phyloP scores from a whole-genome alignment of 805 yeast genomes.

The Barnettozyma salicaria region DNA sequence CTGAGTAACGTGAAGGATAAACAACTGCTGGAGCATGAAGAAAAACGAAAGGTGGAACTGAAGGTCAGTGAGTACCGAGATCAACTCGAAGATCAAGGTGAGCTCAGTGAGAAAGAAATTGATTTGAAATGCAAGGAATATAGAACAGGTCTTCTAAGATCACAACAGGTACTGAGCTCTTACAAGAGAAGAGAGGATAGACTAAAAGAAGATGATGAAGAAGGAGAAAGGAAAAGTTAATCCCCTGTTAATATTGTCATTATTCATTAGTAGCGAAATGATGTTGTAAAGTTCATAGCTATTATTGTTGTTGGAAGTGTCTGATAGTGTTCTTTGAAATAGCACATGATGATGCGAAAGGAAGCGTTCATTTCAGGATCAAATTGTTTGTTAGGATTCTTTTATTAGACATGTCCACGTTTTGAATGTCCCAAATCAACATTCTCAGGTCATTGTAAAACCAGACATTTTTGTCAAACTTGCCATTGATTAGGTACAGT shows the following conservation, averaged over 20 bases:
- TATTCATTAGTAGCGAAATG: slow-evolving; percentile 4
- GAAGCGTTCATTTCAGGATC: slow-evolving; percentile 14
- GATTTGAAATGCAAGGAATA: slow-evolving; percentile 28
- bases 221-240: slow-evolving; percentile 5
- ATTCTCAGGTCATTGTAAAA: slow-evolving; percentile 27
- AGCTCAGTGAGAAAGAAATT: slow-evolving; percentile 32
- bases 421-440: slow-evolving; percentile 26
- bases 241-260: slow-evolving; percentile 3
- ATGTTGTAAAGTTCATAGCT: background rate
- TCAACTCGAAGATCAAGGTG: slow-evolving; percentile 41
- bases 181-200: slow-evolving; percentile 14
- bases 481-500: slow-evolving; percentile 28
- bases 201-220: slow-evolving; percentile 4
- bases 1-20: slow-evolving; percentile 14
- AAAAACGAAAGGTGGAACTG: slow-evolving; percentile 26
- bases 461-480: slow-evolving; percentile 23
- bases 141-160: slow-evolving; percentile 20
- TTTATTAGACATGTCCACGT: slow-evolving; percentile 15
- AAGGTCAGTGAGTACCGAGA: slow-evolving; percentile 47
- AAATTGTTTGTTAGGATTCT: slow-evolving; percentile 23
- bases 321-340: no score
- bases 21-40: slow-evolving; percentile 18
- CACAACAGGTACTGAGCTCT: slow-evolving; percentile 8
- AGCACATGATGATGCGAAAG: no score
- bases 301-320: background rate